Base-by-base conservation (phyloP, 768 basidiomycete genomes). In the Tricholoma bakamatsutake region DNA sequence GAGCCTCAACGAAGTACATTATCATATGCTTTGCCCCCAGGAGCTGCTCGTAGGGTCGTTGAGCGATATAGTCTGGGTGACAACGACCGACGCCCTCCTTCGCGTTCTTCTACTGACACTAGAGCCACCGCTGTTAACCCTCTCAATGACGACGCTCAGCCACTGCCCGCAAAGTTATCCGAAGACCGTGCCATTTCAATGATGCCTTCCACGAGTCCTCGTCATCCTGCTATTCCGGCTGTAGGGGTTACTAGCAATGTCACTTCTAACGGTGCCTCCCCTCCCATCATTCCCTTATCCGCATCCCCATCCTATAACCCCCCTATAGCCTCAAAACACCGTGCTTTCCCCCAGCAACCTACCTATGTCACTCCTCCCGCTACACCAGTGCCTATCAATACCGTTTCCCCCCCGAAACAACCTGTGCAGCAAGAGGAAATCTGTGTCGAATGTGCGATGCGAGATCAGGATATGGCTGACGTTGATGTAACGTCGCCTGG, bases 371-470 rank as follows among this genome's bases (percentile, higher is more conserved):
- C 79, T 4, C 83, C 84, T 43, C 65, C 72, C 0, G 58, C 76
- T n/a, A 64, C 80, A 1, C 77, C 80, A 11, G 79, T 76, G 51
- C 76, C 85, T 40, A 75, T 85, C 49, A 84, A 86, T 58, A 79
- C 86, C 3, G 77, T 84, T 4, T 84, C 81, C 62, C 77, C 80
- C 0, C 81, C 84, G 58, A 69, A 70, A 31, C 81, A 77, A 21
- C 81, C 75, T 12, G 80, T 75, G n/a, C 76, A 72, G 9, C 84
- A 81, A 60, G 88, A 90, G 62, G 96, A 98, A 68, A 74, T 98
- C 30, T 99, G 96, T 63, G 77, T 97, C 34, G 97, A 98, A 70
- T 99, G 97, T 66, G 88, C 97, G 56, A 98, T 98, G 95, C 86
- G 97, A 31, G 97, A 99, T 70, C 84, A 96, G 66, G 97, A 99